Evolutionary conservation across 257 asterid genomes (phyloP).

Genomic region (Paulownia fortunei): DNA sequence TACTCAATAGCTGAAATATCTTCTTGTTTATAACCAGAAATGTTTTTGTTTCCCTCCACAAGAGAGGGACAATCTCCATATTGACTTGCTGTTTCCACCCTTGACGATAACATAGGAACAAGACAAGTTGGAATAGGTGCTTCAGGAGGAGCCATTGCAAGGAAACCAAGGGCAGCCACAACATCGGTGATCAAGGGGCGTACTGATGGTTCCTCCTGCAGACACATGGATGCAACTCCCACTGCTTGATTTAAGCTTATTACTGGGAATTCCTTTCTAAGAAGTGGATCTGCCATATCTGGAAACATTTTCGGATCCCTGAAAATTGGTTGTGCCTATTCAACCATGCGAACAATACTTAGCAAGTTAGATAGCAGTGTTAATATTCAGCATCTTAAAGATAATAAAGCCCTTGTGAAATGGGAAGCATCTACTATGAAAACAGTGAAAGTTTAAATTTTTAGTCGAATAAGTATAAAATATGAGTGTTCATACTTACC

Average conservation of each 20-base stretch:
- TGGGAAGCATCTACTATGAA: neutral
- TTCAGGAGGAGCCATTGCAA: conserved; percentile 53
- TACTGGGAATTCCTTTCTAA: conserved; percentile 51
- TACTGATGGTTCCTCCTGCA: conserved; percentile 83
- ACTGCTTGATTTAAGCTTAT: conserved; percentile 79
- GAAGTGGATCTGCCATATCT: conserved; percentile 82
- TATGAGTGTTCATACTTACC: conserved; percentile 49
- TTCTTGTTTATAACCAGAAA: neutral
- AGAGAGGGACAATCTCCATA: neutral
- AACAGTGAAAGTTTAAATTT: neutral
- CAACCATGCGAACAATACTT: conserved; percentile 10
- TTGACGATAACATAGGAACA: conserved; percentile 44
- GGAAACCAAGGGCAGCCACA: conserved; percentile 70
- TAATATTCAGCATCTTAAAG: neutral
- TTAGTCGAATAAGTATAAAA: neutral
- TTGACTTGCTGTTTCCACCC: conserved; percentile 21
- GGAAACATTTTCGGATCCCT: conserved; percentile 71
- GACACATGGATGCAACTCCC: conserved; percentile 89
- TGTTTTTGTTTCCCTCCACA: neutral
- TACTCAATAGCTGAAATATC: neutral
- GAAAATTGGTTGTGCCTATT: conserved; percentile 72
- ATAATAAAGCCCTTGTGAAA: neutral
- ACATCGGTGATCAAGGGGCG: conserved; percentile 80
- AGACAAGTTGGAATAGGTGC: conserved; percentile 46
- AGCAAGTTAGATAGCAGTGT: conserved; percentile 12